phyloP scores from a whole-genome alignment of 2,329 filamentous ascomycete species.

The Colletotrichum tropicicola region DNA sequence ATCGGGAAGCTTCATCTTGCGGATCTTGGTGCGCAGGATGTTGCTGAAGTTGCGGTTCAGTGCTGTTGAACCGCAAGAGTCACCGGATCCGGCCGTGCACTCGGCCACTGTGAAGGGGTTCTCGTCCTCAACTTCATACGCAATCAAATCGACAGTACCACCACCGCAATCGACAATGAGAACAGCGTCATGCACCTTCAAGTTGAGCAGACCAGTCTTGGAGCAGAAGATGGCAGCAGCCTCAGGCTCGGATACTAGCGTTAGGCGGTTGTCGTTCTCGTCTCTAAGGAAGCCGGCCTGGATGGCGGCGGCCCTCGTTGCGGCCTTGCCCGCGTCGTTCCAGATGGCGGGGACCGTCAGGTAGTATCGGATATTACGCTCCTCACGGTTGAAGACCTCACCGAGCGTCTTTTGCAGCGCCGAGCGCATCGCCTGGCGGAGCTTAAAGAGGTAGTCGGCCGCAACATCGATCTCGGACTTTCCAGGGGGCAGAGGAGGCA shows the following conservation, averaged over 20 bases:
- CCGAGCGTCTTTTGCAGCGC: constrained; percentile 96
- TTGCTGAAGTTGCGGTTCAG: constrained; percentile 99
- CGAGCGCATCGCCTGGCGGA: constrained; percentile 95
- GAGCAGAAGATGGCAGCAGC: constrained; percentile 97
- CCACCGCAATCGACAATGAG: constrained; percentile 98
- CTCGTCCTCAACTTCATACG: constrained; percentile 98
- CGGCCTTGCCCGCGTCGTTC: constrained; percentile 98
- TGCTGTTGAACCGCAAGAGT: constrained; percentile 97
- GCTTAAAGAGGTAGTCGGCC: constrained; percentile 98
- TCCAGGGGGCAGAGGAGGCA: constrained; percentile 94
- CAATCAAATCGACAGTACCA: constrained; percentile 98
- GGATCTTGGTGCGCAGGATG: constrained; percentile 95
- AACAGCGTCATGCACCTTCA: constrained; percentile 98
- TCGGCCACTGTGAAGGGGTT: constrained; percentile 96
- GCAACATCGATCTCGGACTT: constrained; percentile 99
- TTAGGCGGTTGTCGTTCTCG: constrained; percentile 96
- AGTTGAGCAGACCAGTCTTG: constrained; percentile 93
- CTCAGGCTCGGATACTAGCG: constrained; percentile 94
- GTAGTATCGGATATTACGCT: constrained; percentile 97
- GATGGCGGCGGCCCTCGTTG: constrained; percentile 93
- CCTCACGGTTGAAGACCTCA: constrained; percentile 97
- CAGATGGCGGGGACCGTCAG: constrained; percentile 98
- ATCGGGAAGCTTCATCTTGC: constrained; percentile 98
- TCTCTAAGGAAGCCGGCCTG: constrained; percentile 96
- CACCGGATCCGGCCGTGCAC: constrained; percentile 95